phyloP scores from a whole-genome alignment of 108 stramenopile genomes.

The Ochromonas danica region DNA sequence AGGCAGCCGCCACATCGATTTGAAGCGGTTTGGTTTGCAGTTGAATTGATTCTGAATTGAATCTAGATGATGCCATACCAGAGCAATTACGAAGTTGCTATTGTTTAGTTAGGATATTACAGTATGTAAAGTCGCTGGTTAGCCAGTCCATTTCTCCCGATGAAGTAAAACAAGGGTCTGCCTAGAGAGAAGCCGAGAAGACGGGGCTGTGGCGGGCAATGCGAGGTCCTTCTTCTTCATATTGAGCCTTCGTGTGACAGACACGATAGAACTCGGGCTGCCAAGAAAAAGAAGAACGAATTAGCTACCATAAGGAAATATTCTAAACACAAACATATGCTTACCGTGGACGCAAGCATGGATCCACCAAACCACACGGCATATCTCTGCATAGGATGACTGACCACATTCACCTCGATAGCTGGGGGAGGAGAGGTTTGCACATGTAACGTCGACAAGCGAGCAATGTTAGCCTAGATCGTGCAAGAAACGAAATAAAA shows the following conservation, averaged over 20 bases:
- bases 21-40: too few species aligned
- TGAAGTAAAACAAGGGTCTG: too few species aligned
- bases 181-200: too few species aligned
- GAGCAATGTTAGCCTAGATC: not conserved
- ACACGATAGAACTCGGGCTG: constrained; percentile 60
- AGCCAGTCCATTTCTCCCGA: too few species aligned
- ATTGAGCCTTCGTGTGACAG: constrained; percentile 69
- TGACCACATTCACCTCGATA: constrained; percentile 61
- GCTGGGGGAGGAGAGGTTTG: not conserved
- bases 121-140: too few species aligned
- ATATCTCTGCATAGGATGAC: constrained; percentile 61
- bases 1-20: too few species aligned
- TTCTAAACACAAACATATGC: not conserved
- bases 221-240: constrained; percentile 69
- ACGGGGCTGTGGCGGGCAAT: constrained; percentile 70
- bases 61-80: too few species aligned
- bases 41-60: too few species aligned
- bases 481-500: too few species aligned
- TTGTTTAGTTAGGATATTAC: too few species aligned
- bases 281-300: not conserved
- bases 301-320: not conserved
- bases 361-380: constrained; percentile 72
- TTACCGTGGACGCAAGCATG: constrained; percentile 59
- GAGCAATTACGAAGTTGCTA: too few species aligned
- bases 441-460: not conserved